Percentiles rank a stretch among this genome's conserved stretches.
phyloP scores from a whole-genome alignment of 2,329 filamentous ascomycete genomes.

The Fusarium haematococcum region DNA sequence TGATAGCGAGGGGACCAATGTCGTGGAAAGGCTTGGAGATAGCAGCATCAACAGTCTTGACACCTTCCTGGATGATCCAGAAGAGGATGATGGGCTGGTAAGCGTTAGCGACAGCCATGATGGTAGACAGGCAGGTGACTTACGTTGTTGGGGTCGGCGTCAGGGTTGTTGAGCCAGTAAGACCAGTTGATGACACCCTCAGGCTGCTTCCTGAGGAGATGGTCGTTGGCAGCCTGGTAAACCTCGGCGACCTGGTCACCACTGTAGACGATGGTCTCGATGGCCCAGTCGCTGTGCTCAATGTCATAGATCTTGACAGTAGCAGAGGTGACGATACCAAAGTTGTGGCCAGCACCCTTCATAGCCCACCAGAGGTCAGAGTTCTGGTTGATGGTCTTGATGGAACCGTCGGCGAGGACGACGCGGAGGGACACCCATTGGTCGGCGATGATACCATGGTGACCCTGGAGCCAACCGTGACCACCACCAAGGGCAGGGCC shows the following conservation, averaged over 20 bases:
- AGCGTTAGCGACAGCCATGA: background rate
- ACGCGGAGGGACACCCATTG: constrained; percentile 49
- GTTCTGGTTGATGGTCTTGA: constrained; percentile 35
- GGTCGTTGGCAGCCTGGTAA: constrained; percentile 59
- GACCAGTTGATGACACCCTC: constrained; percentile 62
- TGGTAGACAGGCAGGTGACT: constrained; percentile 6
- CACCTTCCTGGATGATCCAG: constrained; percentile 59
- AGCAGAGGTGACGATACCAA: constrained; percentile 48
- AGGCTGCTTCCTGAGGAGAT: constrained; percentile 57
- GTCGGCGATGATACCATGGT: constrained; percentile 48
- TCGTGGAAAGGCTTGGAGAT: constrained; percentile 59
- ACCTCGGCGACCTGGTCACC: constrained; percentile 62
- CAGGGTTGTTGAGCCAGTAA: constrained; percentile 57
- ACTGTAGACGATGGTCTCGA: constrained; percentile 56
- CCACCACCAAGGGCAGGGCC: constrained; percentile 48
- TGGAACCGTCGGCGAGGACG: constrained; percentile 47
- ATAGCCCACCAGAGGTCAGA: constrained; percentile 52
- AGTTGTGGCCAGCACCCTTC: constrained; percentile 50
- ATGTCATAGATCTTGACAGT: constrained; percentile 49
- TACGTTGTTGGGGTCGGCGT: constrained; percentile 55
- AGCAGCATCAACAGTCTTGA: constrained; percentile 52
- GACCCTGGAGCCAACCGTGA: constrained; percentile 46
- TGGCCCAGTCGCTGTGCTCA: constrained; percentile 40
- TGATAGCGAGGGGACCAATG: constrained; percentile 53
- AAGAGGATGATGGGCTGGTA: constrained; percentile 55